A percentile compares a stretch with the other conserved stretches of the same genome.
These are phyloP conservation scores for Lodderomyces elongisporus DNA, from an alignment of 1,139 yeast species.

Conservation along the genomic window DNA sequence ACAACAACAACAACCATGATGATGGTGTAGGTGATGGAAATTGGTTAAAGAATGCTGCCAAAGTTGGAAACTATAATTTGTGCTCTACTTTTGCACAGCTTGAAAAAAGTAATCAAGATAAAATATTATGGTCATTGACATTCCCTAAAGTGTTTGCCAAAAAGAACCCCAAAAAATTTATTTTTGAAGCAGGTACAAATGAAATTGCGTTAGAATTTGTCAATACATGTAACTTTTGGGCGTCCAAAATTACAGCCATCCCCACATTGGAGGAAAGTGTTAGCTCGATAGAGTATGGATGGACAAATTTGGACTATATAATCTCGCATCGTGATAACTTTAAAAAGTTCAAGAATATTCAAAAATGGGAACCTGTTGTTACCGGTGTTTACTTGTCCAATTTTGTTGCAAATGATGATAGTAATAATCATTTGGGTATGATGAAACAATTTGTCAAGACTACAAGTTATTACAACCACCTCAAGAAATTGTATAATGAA, in stretches of 20 bases:
- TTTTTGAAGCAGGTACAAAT: constrained; percentile 58
- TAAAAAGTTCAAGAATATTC: constrained; percentile 31
- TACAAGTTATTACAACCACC: constrained; percentile 38
- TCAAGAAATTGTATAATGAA: constrained; percentile 33
- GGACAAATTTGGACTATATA: constrained; percentile 51
- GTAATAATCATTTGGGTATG: constrained; percentile 36
- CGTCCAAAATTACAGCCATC: constrained; percentile 74
- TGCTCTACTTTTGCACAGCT: constrained; percentile 47
- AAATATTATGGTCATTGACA: constrained; percentile 31
- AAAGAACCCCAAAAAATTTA: constrained; percentile 32
- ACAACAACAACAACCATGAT: constrained; percentile 21
- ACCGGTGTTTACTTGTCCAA: constrained; percentile 41
- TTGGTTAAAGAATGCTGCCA: constrained; percentile 55
- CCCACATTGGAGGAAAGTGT: constrained; percentile 62
- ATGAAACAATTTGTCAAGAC: constrained; percentile 46
- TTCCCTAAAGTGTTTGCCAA: constrained; percentile 38
- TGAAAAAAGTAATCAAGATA: constrained; percentile 27
- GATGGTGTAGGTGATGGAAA: constrained; percentile 56
- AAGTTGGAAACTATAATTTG: constrained; percentile 43
- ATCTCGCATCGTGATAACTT: constrained; percentile 26
- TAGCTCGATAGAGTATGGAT: constrained; percentile 77
- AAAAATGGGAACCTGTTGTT: constrained; percentile 40
- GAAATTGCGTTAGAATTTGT: constrained; percentile 70
- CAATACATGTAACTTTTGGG: constrained; percentile 85
- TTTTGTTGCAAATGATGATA: constrained; percentile 21